Evolutionary conservation across 305 asterid genomes (phyloP).

Genomic region (Striga hermonthica): DNA sequence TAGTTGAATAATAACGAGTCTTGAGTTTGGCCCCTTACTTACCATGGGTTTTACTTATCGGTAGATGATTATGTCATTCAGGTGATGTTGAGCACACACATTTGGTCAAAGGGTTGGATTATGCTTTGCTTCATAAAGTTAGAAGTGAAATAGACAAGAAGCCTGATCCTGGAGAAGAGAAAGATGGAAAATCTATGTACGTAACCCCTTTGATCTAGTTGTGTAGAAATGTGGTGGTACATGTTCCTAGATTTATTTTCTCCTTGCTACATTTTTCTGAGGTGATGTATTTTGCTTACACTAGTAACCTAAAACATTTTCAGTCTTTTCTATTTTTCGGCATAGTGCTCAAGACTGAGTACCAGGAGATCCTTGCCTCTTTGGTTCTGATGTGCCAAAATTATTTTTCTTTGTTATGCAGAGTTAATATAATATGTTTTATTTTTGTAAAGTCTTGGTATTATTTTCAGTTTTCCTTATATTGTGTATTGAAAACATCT

Average conservation of each 20-base stretch:
- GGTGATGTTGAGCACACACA: slow-evolving; percentile 99
- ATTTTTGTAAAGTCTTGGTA: slow-evolving; percentile 15
- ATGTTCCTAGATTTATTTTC: slow-evolving; percentile 17
- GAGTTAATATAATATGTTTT: slow-evolving; percentile 8
- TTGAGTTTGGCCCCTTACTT: slow-evolving; percentile 23
- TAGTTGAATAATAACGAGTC: slow-evolving; percentile 14
- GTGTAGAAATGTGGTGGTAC: slow-evolving; percentile 12
- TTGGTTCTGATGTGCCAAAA: background rate
- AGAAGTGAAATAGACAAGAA: slow-evolving; percentile 92
- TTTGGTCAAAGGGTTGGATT: slow-evolving; percentile 96
- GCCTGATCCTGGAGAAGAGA: slow-evolving; percentile 77
- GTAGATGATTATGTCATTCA: slow-evolving; percentile 41
- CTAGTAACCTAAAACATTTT: slow-evolving; percentile 3
- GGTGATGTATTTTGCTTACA: slow-evolving; percentile 24
- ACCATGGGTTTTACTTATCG: slow-evolving; percentile 27
- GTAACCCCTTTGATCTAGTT: slow-evolving; percentile 30
- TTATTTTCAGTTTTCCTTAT: slow-evolving; percentile 19
- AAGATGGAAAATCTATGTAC: slow-evolving; percentile 63
- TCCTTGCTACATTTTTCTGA: slow-evolving; percentile 26
- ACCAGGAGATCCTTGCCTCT: background rate
- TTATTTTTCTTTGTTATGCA: slow-evolving; percentile 3
- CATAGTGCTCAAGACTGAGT: slow-evolving; percentile 13
- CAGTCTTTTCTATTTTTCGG: background rate
- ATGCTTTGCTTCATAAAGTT: slow-evolving; percentile 88
- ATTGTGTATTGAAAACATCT: slow-evolving; percentile 26